Evolutionary conservation across 768 basidiomycete genomes (phyloP), one percentile per base, ranked within the genome.

Genomic region (Kwoniella dejecticola): DNA sequence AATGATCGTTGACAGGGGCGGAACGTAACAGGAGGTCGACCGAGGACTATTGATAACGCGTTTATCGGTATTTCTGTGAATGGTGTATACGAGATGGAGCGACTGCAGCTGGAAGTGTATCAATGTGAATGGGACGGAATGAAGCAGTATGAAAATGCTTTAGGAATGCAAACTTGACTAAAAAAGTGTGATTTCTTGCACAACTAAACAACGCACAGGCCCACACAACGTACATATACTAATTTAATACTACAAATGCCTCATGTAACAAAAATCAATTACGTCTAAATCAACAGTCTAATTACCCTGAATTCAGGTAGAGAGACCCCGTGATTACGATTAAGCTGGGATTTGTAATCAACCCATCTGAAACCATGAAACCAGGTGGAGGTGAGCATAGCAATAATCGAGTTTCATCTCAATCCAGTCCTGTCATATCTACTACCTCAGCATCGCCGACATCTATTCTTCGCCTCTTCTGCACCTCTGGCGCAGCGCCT

Each of bases 191-290:
- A n/a, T n/a, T n/a, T n/a, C n/a, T 44, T 44, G 10, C 17, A 8
- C 36, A 42, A 42, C 15, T 24, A 24, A 50, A 50, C 5, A 50
- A 50, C 30, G 48, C 48, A 36, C 48, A 50, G 33, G 48, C 48
- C 48, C 42, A 44, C 23, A 44, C 38, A 44, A 26, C 24, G 24
- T 26, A 24, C 19, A 24, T 26, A 47, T 23, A 26, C 8, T 47
- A 26, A 47, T 26, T 5, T 26, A 47, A 10, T 17, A 47, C 27
- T 24, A 21, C 12, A 23, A 11, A 47, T 44, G n/a, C 4, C 4
- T 47, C 24, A 47, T 13, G 12, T 47, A 11, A 24, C 13, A 13
- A 6, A 5, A 7, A 12, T 46, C 45, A n/a, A 44, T 44, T 44
- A 44, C 23, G 45, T 46, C 23, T 46, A 7, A 7, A 36, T 24